These are phyloP conservation scores for Colletotrichum neosansevieriae DNA, from an alignment of 2,329 filamentous ascomycete genomes.

Conservation along the genomic window DNA sequence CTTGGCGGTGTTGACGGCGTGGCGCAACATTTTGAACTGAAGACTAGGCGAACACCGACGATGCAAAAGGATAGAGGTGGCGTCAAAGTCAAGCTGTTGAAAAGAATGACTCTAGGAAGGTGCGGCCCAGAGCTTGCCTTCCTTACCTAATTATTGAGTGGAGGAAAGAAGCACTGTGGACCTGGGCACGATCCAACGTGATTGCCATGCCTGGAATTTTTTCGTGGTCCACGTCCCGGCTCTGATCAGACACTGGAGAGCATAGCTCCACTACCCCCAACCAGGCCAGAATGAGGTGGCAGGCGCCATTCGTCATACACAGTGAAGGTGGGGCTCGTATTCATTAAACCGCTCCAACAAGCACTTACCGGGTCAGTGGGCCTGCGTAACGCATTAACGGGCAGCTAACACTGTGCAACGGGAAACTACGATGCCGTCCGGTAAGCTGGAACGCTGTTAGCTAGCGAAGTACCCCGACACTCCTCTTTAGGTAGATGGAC, in stretches of 20 bases:
- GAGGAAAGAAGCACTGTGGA: constrained; percentile 22
- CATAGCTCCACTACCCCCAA: constrained; percentile 7
- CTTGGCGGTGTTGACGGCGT: constrained; percentile 60
- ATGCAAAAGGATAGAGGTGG: neutral
- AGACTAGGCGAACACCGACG: neutral
- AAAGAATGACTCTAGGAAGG: neutral
- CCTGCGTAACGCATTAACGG: constrained; percentile 32
- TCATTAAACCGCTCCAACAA: constrained; percentile 28
- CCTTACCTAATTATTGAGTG: neutral
- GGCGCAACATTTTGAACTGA: constrained; percentile 61
- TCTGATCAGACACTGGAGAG: constrained; percentile 9
- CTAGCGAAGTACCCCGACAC: constrained; percentile 27
- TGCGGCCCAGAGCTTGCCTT: neutral
- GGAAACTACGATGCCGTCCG: constrained; percentile 6
- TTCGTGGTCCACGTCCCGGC: constrained; percentile 4
- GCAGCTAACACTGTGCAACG: constrained; percentile 20
- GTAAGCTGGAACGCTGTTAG: constrained; percentile 15
- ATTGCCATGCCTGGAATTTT: constrained; percentile 26
- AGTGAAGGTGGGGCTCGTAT: constrained; percentile 33
- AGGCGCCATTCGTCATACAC: constrained; percentile 38
- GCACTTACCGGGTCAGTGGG: constrained; percentile 26
- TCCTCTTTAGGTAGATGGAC: neutral
- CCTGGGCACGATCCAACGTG: constrained; percentile 2
- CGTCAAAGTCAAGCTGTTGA: neutral
- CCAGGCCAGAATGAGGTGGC: neutral